Evolutionary conservation across 2,329 filamentous ascomycete species (phyloP), one percentile per base, ranked within the genome.

Genomic region (Zarea fungicola): DNA sequence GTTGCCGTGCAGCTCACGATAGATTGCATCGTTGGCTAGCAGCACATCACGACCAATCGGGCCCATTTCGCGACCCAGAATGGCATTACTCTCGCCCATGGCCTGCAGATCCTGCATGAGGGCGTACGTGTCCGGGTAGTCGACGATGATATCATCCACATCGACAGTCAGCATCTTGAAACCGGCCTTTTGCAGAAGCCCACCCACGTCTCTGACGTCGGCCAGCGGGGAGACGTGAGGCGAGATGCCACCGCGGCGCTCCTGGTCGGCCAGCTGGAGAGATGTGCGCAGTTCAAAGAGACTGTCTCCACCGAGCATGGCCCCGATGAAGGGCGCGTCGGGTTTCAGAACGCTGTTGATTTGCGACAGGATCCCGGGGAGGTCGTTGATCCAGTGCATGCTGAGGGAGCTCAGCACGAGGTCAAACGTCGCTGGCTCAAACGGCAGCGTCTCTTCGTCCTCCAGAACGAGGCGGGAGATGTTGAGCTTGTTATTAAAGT

Each of bases 151-250:
- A 67, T 99, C 93, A 67, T 99, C 95, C 13, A 99, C 85, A 60
- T 99, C 93, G 1, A 99, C 90, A 0, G 95, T 99, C 58, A 97
- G 75, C 74, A 99, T 86, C 67, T 91, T 95, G 74, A 97, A 99
- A 16, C 91, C 90, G 1, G 92, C 88, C 54, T 85, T 84, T 57
- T 88, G 87, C 54, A 99, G 71, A 47, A 99, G 71, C 2, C 90
- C 91, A 2, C 93, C 93, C 1, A 97, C 80, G 62, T 99, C 95
- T 16, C 87, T 79, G 9, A 96, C 89, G 65, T 99, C 91, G 1
- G 92, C 93, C 18, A 99, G 69, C 3, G 93, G 93, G 4, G 89
- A 96, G 21, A 96, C 85, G 61, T 92, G 90, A 2, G 90, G 91
- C 6, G 87, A 87, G 42, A 99, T 87, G 23, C 93, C 93, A n/a